These are phyloP conservation scores for Solanum ossicruentum DNA, from an alignment of 257 asterid genomes.

Conservation along the genomic window DNA sequence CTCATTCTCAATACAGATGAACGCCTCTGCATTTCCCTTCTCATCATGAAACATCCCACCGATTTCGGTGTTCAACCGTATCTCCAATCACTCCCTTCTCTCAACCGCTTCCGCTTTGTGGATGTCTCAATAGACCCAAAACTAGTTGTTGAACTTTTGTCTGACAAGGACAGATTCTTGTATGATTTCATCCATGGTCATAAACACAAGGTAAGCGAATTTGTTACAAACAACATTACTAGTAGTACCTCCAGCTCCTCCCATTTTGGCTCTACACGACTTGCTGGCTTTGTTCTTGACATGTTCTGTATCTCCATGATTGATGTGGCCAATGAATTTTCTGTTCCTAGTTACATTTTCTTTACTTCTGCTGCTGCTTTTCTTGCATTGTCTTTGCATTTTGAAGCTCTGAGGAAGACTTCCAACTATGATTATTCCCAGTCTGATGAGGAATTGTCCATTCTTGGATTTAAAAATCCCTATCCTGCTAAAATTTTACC, in stretches of 20 bases:
- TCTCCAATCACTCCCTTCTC: neutral
- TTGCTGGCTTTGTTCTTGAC: slow-evolving; percentile 4
- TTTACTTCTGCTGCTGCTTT: neutral
- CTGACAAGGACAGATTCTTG: neutral
- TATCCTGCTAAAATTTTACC: slow-evolving; percentile 23
- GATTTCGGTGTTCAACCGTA: slow-evolving; percentile 3
- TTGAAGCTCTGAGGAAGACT: neutral
- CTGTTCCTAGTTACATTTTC: slow-evolving; percentile 1
- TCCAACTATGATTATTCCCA: neutral
- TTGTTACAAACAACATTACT: neutral
- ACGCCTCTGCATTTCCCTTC: slow-evolving; percentile 2
- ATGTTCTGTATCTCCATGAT: slow-evolving; percentile 2
- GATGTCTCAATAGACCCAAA: neutral
- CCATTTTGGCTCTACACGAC: neutral
- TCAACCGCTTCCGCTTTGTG: neutral
- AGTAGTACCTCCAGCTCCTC: neutral
- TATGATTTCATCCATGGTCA: neutral
- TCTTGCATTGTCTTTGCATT: neutral
- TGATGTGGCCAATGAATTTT: slow-evolving; percentile 6
- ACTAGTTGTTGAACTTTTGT: neutral
- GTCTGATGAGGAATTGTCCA: neutral
- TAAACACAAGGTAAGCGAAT: neutral
- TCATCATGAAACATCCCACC: slow-evolving; percentile 2
- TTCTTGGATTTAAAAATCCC: slow-evolving; percentile 11
- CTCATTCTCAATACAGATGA: neutral